Evolutionary conservation across 2,329 filamentous ascomycete genomes (phyloP).

Genomic region (Acephala macrosclerotiorum): DNA sequence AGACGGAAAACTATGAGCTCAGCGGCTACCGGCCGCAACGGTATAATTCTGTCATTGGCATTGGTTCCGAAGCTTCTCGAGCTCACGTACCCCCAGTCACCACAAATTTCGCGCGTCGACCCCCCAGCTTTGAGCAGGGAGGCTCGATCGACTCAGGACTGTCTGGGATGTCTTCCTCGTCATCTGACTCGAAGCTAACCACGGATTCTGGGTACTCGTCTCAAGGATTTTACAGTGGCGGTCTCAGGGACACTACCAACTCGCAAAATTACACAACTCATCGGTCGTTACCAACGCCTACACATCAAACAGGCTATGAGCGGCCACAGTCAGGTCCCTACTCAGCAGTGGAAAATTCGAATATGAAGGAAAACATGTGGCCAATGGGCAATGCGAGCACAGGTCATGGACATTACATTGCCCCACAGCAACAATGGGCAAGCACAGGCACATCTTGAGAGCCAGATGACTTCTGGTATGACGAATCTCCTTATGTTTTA

Average conservation of each 20-base stretch:
- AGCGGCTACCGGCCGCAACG: conserved; percentile 36
- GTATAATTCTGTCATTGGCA: conserved; percentile 36
- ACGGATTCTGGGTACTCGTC: conserved; percentile 40
- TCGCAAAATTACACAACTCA: conserved; percentile 34
- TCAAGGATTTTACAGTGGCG: conserved; percentile 34
- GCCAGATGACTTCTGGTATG: not conserved
- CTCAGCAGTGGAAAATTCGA: conserved; percentile 26
- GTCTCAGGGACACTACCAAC: conserved; percentile 30
- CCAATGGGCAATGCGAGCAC: conserved; percentile 38
- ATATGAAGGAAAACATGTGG: conserved; percentile 37
- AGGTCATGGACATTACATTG: conserved; percentile 42
- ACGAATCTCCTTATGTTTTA: conserved; percentile 3
- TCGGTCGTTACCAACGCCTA: conserved; percentile 37
- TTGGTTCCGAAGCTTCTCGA: conserved; percentile 31
- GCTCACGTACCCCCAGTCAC: conserved; percentile 32
- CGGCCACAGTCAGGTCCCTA: conserved; percentile 30
- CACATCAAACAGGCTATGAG: conserved; percentile 34
- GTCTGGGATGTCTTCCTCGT: conserved; percentile 35
- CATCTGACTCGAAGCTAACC: conserved; percentile 38
- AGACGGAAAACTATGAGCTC: conserved; percentile 37
- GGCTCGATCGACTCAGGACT: conserved; percentile 36
- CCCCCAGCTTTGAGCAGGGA: conserved; percentile 37
- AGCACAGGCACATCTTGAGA: conserved; percentile 36
- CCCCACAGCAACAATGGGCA: conserved; percentile 40
- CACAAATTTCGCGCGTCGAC: conserved; percentile 34